Conservation (phyloP, 495 filamentous ascomycete genomes). For the Neurospora sp. region DNA sequence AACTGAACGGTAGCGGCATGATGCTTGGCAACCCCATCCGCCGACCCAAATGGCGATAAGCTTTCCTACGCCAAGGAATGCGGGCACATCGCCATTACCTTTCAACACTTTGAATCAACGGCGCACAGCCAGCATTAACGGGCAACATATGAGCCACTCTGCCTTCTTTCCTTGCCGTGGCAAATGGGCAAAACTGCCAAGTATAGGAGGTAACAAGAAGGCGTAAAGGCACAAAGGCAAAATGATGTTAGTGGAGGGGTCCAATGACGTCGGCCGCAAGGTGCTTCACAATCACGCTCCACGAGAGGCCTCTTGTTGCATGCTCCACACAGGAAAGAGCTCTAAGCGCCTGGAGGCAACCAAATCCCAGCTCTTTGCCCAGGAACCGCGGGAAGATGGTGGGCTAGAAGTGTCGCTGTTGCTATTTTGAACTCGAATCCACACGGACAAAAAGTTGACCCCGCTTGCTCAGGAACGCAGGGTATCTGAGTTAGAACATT, state of each 20-base stretch:
- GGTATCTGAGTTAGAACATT: not conserved
- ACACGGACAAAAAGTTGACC: slow-evolving; percentile 4
- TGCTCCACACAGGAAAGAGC: slow-evolving; percentile 20
- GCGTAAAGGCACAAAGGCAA: not conserved
- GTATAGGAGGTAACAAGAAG: not conserved
- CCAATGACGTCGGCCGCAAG: slow-evolving; percentile 26
- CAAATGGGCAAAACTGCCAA: not conserved
- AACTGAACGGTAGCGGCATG: not conserved
- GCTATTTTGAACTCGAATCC: slow-evolving; percentile 20
- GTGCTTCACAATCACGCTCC: not conserved
- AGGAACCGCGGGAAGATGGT: slow-evolving; percentile 14
- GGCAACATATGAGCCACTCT: not conserved
- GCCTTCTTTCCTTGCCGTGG: not conserved
- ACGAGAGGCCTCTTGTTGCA: slow-evolving; percentile 18
- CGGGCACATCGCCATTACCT: not conserved
- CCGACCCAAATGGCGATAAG: not conserved
- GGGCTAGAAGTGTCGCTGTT: slow-evolving; percentile 4
- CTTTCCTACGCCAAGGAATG: not conserved
- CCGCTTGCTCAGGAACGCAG: slow-evolving; percentile 2
- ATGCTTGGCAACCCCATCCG: not conserved
- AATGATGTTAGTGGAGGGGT: not conserved
- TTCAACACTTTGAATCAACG: not conserved
- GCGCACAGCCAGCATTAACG: not conserved
- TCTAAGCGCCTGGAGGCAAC: slow-evolving; percentile 24
- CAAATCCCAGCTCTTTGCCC: not conserved